Conservation (phyloP, 2,329 filamentous ascomycete species). For the Ceratocystiopsis minuta region DNA sequence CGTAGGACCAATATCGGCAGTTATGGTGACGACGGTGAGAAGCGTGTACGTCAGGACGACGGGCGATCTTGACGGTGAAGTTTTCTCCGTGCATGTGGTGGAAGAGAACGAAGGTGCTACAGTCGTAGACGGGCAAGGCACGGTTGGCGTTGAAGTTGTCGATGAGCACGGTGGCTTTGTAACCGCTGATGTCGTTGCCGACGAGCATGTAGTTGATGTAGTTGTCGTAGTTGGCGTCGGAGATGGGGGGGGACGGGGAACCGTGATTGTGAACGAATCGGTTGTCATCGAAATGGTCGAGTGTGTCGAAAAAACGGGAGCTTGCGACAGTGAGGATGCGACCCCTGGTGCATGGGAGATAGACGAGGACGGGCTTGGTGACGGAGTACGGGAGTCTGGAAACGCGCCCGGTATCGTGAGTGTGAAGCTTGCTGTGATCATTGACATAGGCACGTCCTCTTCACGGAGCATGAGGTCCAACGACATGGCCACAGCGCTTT, state of each 20-base stretch:
- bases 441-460: neutral
- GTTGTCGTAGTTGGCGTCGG: too few species aligned
- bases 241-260: too few species aligned
- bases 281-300: too few species aligned
- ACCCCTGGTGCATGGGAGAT: too few species aligned
- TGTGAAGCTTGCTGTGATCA: constrained; percentile 10
- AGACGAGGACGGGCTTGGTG: neutral
- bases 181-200: neutral
- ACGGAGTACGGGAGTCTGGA: too few species aligned
- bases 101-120: neutral
- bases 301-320: too few species aligned
- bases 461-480: neutral
- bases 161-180: neutral
- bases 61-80: neutral
- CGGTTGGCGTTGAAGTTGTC: neutral
- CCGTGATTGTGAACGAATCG: too few species aligned
- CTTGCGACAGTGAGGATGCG: too few species aligned
- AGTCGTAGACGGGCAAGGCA: neutral
- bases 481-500: too few species aligned
- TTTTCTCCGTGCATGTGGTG: too few species aligned
- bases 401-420: constrained; percentile 2
- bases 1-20: neutral
- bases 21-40: constrained; percentile 2
- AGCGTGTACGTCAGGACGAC: constrained; percentile 3
- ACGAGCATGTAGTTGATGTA: neutral